These are phyloP conservation scores for Niveomyces coronatus DNA, from an alignment of 2,329 filamentous ascomycete genomes.

Conservation along the genomic window DNA sequence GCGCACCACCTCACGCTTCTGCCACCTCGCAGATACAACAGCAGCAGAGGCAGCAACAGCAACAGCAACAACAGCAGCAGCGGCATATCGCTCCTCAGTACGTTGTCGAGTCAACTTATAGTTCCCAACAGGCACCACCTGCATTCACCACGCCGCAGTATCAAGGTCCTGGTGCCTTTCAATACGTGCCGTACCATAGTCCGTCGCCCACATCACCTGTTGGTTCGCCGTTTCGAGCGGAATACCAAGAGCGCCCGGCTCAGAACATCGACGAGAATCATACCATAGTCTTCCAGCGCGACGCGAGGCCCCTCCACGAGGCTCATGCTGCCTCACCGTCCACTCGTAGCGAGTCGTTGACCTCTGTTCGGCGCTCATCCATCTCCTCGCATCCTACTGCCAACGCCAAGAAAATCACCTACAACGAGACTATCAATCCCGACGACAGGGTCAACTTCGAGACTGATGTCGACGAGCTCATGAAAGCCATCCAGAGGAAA, in stretches of 20 bases:
- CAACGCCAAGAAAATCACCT: conserved; percentile 31
- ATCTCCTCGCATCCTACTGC: conserved; percentile 18
- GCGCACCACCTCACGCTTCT: conserved; percentile 19
- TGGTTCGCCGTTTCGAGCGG: conserved; percentile 23
- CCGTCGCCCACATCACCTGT: conserved; percentile 24
- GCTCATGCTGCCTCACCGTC: conserved; percentile 23
- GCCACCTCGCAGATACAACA: conserved; percentile 30
- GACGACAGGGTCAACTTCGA: conserved; percentile 52
- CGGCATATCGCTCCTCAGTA: conserved; percentile 37
- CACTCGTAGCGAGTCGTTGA: conserved; percentile 21
- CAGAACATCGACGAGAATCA: conserved; percentile 16
- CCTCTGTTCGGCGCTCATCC: conserved; percentile 14
- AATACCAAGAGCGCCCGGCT: conserved; percentile 22
- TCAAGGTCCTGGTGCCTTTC: conserved; percentile 31
- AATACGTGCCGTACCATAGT: conserved; percentile 32
- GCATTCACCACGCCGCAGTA: conserved; percentile 33
- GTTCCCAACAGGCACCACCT: conserved; percentile 25
- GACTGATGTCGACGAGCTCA: conserved; percentile 79
- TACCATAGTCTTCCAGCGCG: conserved; percentile 17
- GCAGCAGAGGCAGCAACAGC: conserved; percentile 19
- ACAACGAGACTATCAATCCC: conserved; percentile 36
- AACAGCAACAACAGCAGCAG: conserved; percentile 25
- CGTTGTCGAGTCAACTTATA: conserved; percentile 34
- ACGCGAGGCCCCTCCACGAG: conserved; percentile 20
- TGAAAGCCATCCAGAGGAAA: conserved; percentile 77